A percentile compares a stretch with the other conserved stretches of the same genome.
Evolutionary conservation across 257 asterid species (phyloP).

Genomic region (Perilla frutescens): DNA sequence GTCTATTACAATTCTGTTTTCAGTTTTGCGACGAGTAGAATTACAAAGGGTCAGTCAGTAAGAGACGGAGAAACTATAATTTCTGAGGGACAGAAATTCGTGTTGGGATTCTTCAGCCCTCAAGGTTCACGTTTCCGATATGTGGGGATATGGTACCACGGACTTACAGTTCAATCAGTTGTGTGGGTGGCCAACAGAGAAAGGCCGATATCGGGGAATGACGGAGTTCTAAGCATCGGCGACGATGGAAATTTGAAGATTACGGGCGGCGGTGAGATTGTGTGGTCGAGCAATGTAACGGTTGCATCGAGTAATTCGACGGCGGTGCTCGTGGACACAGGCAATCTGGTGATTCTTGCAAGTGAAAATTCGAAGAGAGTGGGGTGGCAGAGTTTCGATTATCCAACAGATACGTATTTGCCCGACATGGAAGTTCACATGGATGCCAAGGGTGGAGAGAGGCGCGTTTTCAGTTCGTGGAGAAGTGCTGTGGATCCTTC

Average conservation of each 20-base stretch:
- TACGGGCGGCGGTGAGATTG: constrained; percentile 27
- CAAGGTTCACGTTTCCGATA: constrained; percentile 50
- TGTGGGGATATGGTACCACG: constrained; percentile 70
- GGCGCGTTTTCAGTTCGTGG: constrained; percentile 64
- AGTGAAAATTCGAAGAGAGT: neutral
- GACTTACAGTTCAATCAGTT: constrained; percentile 39
- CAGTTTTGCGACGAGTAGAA: constrained; percentile 38
- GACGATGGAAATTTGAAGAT: constrained; percentile 52
- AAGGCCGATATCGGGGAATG: constrained; percentile 54
- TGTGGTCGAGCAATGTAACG: constrained; percentile 57
- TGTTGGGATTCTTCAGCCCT: constrained; percentile 75
- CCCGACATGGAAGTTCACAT: constrained; percentile 60
- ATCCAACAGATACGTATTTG: constrained; percentile 67
- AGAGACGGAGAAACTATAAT: constrained; percentile 56
- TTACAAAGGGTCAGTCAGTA: constrained; percentile 39
- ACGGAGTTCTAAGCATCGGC: constrained; percentile 47
- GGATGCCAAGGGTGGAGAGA: constrained; percentile 35
- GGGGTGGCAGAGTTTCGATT: constrained; percentile 62
- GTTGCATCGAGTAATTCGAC: constrained; percentile 39
- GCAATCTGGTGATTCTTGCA: constrained; percentile 48
- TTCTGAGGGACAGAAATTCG: constrained; percentile 51
- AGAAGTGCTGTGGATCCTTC: constrained; percentile 61
- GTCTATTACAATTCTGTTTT: constrained; percentile 31
- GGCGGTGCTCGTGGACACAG: constrained; percentile 51
- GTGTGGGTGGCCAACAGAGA: constrained; percentile 85